Evolutionary conservation across 768 basidiomycete species (phyloP).

Genomic region (Lactarius hatsudake): DNA sequence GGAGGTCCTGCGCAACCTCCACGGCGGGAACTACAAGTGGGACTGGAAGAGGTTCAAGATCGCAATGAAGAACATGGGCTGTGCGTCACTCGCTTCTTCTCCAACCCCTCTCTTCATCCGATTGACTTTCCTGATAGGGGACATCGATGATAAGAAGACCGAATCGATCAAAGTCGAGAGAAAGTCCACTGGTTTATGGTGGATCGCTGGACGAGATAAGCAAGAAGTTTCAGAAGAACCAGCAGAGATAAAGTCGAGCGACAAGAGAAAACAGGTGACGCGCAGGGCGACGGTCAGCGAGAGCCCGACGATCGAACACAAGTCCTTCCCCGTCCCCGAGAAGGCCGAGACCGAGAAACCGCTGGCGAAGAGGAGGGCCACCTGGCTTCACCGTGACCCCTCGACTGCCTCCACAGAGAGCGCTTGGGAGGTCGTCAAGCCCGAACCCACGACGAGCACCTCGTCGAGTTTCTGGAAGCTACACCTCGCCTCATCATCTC

Average conservation of each 20-base stretch:
- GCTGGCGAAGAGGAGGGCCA: conserved; percentile 6
- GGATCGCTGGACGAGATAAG: conserved; percentile 39
- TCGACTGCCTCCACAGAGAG: conserved; percentile 20
- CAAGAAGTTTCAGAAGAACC: conserved; percentile 12
- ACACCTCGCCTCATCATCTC: conserved; percentile 5
- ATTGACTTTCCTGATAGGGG: conserved; percentile 46
- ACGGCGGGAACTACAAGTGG: conserved; percentile 78
- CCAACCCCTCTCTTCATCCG: not conserved
- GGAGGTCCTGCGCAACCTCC: conserved; percentile 67
- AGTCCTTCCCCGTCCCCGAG: not conserved
- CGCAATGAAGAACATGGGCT: conserved; percentile 79
- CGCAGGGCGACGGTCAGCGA: conserved; percentile 19
- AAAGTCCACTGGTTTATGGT: conserved; percentile 52
- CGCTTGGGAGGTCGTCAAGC: conserved; percentile 17
- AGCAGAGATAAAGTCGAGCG: conserved; percentile 10
- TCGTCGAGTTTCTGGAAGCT: conserved; percentile 22
- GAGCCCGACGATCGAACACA: conserved; percentile 8
- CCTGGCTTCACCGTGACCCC: conserved; percentile 23
- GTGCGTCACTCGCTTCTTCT: conserved; percentile 43
- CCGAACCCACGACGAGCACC: conserved; percentile 8
- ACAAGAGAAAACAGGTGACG: conserved; percentile 23
- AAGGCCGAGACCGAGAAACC: conserved; percentile 16
- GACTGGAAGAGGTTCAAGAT: conserved; percentile 80
- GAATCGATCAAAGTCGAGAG: conserved; percentile 60
- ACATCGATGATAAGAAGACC: conserved; percentile 57